Base-by-base conservation (phyloP, 2,329 filamentous ascomycete species). In the Paradendryphiella salina region DNA sequence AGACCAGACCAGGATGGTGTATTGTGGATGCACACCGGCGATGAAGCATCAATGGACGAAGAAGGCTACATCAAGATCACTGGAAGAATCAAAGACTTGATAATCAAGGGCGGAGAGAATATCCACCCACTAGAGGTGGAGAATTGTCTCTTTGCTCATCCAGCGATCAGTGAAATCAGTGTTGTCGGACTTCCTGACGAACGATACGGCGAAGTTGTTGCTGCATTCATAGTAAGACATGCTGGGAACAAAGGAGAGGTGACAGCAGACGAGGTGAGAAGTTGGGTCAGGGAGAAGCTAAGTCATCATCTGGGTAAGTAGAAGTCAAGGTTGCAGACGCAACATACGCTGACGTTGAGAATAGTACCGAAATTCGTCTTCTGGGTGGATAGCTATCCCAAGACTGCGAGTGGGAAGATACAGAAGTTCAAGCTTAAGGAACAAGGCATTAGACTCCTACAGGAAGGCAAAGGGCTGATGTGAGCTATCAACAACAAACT, bases 321-420 rank as follows among this genome's bases (percentile, higher is more conserved):
- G n/a, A 20, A 40, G 18, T 21, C 33, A 9, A 13, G 21, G 28
- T 9, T 31, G 32, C 8, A 35, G 15, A 18, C 6, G 10, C 2
- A 5, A 29, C n/a, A 14, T n/a, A 37, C 14, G 35, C 38, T 50
- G 31, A 47, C 10, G 10, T 33, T 6, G n/a, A 13, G 14, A 20
- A 41, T n/a, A 47, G 43, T 89, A 44, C 93, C 93, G 0, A 94
- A 89, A 73, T 84, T 93, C 69, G 82, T 97, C n/a, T 96, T 96
- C 69, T 96, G 89, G 82, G 79, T 89, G 0, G 80, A 86, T 0
- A 83, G 85, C n/a, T 95, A 89, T 70, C 93, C 93, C 15, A 96
- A 96, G 81, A 99, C 94, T 29, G 89, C 91, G 5, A 96, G 90
- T 71, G 93, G 93, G 18, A 99, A 99, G 82, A 92, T 97, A 48